These are phyloP conservation scores for Aphanomyces stellatus DNA, from an alignment of 352 stramenopile genomes.

Conservation along the genomic window DNA sequence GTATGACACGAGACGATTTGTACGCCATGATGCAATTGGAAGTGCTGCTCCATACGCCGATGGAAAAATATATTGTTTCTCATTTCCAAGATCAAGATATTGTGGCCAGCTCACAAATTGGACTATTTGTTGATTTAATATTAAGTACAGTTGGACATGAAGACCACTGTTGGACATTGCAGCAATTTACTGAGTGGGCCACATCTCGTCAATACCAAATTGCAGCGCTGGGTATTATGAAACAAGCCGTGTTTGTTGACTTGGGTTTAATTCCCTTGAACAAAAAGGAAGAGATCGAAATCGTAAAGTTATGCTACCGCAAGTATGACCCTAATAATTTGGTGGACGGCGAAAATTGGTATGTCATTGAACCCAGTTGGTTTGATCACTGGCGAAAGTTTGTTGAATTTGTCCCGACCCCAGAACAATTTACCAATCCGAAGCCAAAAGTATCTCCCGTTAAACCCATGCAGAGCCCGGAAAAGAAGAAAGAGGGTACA, in stretches of 20 bases:
- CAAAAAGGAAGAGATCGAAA: conserved; percentile 70
- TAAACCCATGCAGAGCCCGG: not conserved
- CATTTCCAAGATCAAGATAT: conserved; percentile 63
- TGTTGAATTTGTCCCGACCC: conserved; percentile 26
- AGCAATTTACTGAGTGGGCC: conserved; percentile 64
- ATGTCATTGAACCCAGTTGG: conserved; percentile 75
- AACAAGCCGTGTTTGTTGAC: conserved; percentile 77
- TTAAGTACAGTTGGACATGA: conserved; percentile 46
- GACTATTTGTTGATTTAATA: conserved; percentile 66
- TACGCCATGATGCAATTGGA: conserved; percentile 79
- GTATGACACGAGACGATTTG: conserved; percentile 74
- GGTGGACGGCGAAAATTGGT: conserved; percentile 80
- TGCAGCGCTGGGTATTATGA: conserved; percentile 68
- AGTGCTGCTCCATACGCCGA: conserved; percentile 60
- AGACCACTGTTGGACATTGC: conserved; percentile 36
- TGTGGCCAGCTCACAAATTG: conserved; percentile 69
- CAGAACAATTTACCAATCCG: not conserved
- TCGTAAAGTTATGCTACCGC: conserved; percentile 66
- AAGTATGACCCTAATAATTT: conserved; percentile 55
- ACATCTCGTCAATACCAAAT: conserved; percentile 70
- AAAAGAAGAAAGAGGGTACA: conserved; percentile 7
- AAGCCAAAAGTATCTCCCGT: not conserved
- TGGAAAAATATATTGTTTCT: conserved; percentile 52
- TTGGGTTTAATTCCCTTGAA: conserved; percentile 55
- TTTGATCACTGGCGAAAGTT: conserved; percentile 83